Conservation (phyloP, 2,329 filamentous ascomycete genomes). For the Talaromyces sp. region DNA sequence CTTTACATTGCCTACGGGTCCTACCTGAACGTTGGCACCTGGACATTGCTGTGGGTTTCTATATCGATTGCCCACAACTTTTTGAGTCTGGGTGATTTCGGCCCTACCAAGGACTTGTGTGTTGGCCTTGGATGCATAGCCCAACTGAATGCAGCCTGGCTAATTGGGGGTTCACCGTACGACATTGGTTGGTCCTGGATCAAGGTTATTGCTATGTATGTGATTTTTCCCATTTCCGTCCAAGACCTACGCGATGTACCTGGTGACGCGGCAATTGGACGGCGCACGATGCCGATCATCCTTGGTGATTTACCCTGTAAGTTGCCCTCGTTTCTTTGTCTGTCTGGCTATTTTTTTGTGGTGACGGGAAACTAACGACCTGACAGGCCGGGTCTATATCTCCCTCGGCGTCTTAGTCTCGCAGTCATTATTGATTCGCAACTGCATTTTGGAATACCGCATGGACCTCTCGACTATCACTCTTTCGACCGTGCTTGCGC, state of each 20-base stretch:
- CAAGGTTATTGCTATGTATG: conserved; percentile 9
- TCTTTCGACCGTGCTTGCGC: neutral
- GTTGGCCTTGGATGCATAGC: conserved; percentile 7
- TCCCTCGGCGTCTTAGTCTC: conserved; percentile 8
- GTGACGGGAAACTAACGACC: neutral
- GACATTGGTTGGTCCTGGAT: conserved; percentile 10
- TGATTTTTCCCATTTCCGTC: conserved; percentile 5
- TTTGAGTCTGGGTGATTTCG: conserved; percentile 8
- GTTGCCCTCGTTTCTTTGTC: neutral
- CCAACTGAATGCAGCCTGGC: conserved; percentile 9
- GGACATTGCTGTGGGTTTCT: conserved; percentile 8
- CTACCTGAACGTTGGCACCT: conserved; percentile 7
- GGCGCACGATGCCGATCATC: conserved; percentile 7
- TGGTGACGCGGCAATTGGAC: conserved; percentile 7
- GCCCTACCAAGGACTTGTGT: conserved; percentile 11
- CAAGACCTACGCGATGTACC: conserved; percentile 10
- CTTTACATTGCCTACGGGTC: conserved; percentile 5
- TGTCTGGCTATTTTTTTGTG: neutral
- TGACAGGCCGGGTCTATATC: conserved; percentile 8
- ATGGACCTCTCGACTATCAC: conserved; percentile 6
- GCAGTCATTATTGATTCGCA: conserved; percentile 6
- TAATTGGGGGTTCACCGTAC: conserved; percentile 7
- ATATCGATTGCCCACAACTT: conserved; percentile 9
- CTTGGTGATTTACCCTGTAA: conserved; percentile 11
- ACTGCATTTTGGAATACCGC: conserved; percentile 9